phyloP scores from a whole-genome alignment of 176 grass and related monocot genomes.

The Cymbopogon citratus region DNA sequence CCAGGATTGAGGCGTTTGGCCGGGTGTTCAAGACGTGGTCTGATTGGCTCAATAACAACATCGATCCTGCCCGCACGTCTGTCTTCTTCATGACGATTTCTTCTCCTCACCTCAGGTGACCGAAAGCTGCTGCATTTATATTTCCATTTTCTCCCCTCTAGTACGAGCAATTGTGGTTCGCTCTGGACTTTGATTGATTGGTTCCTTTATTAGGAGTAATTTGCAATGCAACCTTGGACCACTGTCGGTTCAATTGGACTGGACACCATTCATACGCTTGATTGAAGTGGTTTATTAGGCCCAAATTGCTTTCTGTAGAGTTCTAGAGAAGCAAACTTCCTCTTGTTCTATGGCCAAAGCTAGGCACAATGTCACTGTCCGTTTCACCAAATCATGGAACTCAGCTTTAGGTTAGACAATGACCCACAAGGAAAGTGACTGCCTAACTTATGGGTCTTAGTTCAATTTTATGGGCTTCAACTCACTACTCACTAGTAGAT shows the following conservation, averaged over 20 bases:
- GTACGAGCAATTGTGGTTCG: neutral
- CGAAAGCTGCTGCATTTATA: neutral
- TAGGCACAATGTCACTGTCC: no score
- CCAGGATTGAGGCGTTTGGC: constrained; percentile 49
- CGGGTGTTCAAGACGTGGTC: constrained; percentile 62
- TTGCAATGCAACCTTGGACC: constrained; percentile 20
- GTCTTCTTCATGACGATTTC: constrained; percentile 95
- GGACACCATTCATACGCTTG: neutral
- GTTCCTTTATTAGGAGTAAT: neutral
- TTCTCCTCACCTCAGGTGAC: constrained; percentile 68
- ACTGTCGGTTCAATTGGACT: neutral
- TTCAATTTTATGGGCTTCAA: neutral
- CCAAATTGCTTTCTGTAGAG: constrained; percentile 1
- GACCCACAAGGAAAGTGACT: neutral
- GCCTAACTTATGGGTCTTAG: constrained; percentile 9
- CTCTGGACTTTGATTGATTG: neutral
- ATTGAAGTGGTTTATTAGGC: constrained; percentile 2
- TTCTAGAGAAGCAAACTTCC: no score
- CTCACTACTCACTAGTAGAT: neutral
- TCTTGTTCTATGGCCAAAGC: no score
- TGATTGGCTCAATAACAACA: constrained; percentile 50
- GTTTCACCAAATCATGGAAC: neutral
- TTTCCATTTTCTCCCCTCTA: neutral
- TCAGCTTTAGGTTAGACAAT: constrained; percentile 9
- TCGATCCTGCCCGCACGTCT: constrained; percentile 44